Evolutionary conservation across 139 green algal genomes (phyloP).

Genomic region (Haematococcus lacustris): DNA sequence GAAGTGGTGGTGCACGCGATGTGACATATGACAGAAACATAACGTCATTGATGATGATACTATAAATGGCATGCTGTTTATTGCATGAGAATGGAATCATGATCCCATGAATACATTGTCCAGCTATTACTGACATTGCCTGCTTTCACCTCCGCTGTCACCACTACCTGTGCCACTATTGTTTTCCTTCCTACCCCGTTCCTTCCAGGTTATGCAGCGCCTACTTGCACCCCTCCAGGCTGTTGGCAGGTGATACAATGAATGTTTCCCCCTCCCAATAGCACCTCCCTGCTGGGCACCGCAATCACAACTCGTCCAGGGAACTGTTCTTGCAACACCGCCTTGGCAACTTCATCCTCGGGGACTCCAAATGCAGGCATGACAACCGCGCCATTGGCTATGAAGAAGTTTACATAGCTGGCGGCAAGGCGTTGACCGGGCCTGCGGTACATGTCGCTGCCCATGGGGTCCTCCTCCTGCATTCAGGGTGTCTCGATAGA

Average conservation of each 20-base stretch:
- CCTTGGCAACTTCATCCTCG: slow-evolving; percentile 14
- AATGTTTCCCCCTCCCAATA: slow-evolving; percentile 67
- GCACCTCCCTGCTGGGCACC: slow-evolving; percentile 48
- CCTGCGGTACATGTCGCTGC: background rate
- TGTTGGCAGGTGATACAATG: slow-evolving; percentile 54
- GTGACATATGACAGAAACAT: too few species aligned
- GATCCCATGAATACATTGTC: too few species aligned
- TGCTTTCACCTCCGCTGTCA: too few species aligned
- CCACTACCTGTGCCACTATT: too few species aligned
- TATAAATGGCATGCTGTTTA: too few species aligned
- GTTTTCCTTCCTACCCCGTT: too few species aligned
- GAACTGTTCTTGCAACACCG: slow-evolving; percentile 42
- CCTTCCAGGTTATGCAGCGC: too few species aligned
- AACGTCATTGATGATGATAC: too few species aligned
- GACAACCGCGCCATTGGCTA: slow-evolving; percentile 10
- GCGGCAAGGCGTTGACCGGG: slow-evolving; percentile 11
- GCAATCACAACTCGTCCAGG: slow-evolving; percentile 45
- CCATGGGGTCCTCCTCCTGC: background rate
- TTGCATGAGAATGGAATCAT: too few species aligned
- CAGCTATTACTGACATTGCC: too few species aligned
- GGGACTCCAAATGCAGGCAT: slow-evolving; percentile 12
- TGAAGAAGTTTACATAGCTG: slow-evolving; percentile 23
- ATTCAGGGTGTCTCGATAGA: background rate
- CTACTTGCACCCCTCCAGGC: too few species aligned
- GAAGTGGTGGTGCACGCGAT: too few species aligned